These are phyloP conservation scores for Pseudogymnoascus destructans DNA, from an alignment of 2,329 filamentous ascomycete genomes.

Conservation along the genomic window DNA sequence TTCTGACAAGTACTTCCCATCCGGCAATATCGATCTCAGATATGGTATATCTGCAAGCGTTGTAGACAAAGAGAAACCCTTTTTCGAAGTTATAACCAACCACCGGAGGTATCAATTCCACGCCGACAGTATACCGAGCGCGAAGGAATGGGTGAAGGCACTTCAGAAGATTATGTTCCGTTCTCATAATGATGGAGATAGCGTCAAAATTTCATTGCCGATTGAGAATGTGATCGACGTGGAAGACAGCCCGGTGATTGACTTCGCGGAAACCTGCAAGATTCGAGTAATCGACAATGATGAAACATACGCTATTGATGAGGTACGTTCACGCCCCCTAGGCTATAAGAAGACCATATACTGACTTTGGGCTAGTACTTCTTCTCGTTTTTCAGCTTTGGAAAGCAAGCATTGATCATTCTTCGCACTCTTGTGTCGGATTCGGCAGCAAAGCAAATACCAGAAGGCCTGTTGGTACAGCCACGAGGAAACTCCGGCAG, in stretches of 20 bases:
- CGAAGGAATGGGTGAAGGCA: conserved; percentile 92
- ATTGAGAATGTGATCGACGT: conserved; percentile 84
- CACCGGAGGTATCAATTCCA: conserved; percentile 75
- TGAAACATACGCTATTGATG: conserved; percentile 89
- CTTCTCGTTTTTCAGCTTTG: conserved; percentile 86
- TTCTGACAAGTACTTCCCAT: conserved; percentile 79
- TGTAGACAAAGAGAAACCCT: conserved; percentile 56
- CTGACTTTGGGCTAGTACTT: conserved; percentile 57
- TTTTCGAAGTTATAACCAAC: conserved; percentile 72
- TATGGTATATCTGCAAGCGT: conserved; percentile 82
- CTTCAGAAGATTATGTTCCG: conserved; percentile 91
- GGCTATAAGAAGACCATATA: neutral
- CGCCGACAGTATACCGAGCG: conserved; percentile 75
- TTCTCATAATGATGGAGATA: conserved; percentile 91
- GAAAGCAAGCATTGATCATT: conserved; percentile 69
- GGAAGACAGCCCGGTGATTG: conserved; percentile 79
- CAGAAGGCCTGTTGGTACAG: conserved; percentile 21
- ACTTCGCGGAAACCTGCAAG: conserved; percentile 88
- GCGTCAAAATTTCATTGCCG: conserved; percentile 87
- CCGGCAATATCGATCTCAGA: conserved; percentile 80
- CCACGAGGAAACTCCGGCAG: conserved; percentile 13
- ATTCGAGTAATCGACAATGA: conserved; percentile 86
- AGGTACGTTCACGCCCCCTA: conserved; percentile 40
- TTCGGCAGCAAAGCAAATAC: conserved; percentile 24
- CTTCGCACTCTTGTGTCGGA: conserved; percentile 37